A percentile compares a stretch with the other conserved stretches of the same genome.
phyloP scores from a whole-genome alignment of 805 yeast species.

The Schwanniomyces polymorphus region DNA sequence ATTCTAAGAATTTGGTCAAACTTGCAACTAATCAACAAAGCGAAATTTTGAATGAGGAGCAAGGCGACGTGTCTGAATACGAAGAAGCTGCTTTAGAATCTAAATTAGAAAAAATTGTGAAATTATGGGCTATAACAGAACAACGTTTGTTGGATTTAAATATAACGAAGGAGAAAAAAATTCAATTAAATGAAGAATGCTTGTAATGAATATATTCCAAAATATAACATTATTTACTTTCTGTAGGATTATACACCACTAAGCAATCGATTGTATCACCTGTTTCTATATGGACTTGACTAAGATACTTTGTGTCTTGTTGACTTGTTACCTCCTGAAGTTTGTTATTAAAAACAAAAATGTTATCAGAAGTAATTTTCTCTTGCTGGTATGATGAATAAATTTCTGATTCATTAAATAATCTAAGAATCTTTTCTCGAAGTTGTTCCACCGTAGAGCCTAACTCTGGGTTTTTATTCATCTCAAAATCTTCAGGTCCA shows the following conservation, averaged over 20 bases:
- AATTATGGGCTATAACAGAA: constrained; percentile 67
- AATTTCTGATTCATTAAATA: constrained; percentile 47
- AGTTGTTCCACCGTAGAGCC: constrained; percentile 71
- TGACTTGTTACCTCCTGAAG: constrained; percentile 20
- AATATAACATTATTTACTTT: neutral
- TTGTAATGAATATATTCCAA: constrained; percentile 5
- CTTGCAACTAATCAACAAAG: neutral
- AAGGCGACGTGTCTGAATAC: constrained; percentile 17
- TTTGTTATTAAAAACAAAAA: constrained; percentile 29
- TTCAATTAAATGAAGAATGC: constrained; percentile 16
- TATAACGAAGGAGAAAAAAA: constrained; percentile 23
- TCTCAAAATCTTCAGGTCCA: constrained; percentile 75
- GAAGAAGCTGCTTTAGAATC: constrained; percentile 32
- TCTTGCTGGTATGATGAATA: constrained; percentile 15
- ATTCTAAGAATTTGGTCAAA: constrained; percentile 3
- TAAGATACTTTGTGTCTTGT: constrained; percentile 29
- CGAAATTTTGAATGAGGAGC: constrained; percentile 13
- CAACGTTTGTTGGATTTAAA: constrained; percentile 44
- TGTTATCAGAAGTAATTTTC: constrained; percentile 13
- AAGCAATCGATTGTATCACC: constrained; percentile 40
- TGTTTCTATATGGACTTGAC: constrained; percentile 40
- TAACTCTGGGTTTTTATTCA: constrained; percentile 57
- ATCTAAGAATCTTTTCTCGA: constrained; percentile 52
- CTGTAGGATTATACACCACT: constrained; percentile 6
- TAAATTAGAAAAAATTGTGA: constrained; percentile 52